These are phyloP conservation scores for Exophiala spinifera DNA, from an alignment of 2,329 filamentous ascomycete species.

Conservation along the genomic window DNA sequence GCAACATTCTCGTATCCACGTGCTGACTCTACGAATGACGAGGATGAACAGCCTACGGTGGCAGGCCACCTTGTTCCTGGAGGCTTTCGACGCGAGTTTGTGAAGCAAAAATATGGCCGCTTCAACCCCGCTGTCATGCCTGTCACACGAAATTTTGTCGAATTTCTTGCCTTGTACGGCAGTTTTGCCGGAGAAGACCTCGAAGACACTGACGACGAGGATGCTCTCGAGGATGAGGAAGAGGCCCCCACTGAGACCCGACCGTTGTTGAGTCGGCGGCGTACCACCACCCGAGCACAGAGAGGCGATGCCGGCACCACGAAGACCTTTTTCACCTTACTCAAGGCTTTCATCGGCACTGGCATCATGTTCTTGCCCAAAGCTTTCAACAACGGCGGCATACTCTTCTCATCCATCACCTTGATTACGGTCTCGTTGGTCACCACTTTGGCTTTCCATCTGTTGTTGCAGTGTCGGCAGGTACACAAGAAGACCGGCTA, in stretches of 20 bases:
- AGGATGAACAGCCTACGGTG: conserved; percentile 39
- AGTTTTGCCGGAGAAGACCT: conserved; percentile 73
- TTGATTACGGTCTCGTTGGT: conserved; percentile 63
- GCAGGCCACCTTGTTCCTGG: conserved; percentile 50
- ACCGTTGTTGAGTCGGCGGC: conserved; percentile 59
- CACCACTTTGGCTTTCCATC: conserved; percentile 68
- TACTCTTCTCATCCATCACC: conserved; percentile 69
- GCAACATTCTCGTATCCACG: conserved; percentile 63
- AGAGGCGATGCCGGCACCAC: conserved; percentile 64
- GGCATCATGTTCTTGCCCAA: conserved; percentile 81
- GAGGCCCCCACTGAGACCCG: conserved; percentile 53
- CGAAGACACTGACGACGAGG: conserved; percentile 59
- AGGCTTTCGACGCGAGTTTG: conserved; percentile 54
- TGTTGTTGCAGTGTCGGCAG: conserved; percentile 65
- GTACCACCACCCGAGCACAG: conserved; percentile 35
- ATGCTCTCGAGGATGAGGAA: conserved; percentile 45
- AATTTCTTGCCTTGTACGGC: conserved; percentile 72
- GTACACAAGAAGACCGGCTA: conserved; percentile 64
- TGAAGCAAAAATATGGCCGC: conserved; percentile 34
- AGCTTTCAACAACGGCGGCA: conserved; percentile 73
- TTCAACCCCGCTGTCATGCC: conserved; percentile 37
- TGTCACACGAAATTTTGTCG: conserved; percentile 68
- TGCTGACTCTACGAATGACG: conserved; percentile 28
- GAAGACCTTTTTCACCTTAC: conserved; percentile 73
- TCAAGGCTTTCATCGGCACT: conserved; percentile 76